Percentiles rank a stretch among this genome's conserved stretches.
Evolutionary conservation across 192 early-diverging fungal genomes (phyloP).

Genomic region (Coemansia sp.): DNA sequence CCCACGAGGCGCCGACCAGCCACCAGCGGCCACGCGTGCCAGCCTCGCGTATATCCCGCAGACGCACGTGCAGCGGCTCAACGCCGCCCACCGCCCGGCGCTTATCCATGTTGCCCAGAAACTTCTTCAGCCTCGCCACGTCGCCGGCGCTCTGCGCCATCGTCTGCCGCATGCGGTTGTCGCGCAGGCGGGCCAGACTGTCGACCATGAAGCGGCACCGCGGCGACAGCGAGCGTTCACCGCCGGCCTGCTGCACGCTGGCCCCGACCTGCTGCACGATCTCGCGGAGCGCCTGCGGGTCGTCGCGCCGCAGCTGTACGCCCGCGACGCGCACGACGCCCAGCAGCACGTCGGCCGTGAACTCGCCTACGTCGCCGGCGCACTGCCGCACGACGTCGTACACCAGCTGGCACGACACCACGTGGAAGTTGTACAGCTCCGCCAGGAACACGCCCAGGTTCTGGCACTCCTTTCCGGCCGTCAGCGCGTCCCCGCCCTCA

Average conservation of each 20-base stretch:
- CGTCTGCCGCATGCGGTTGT: constrained; percentile 78
- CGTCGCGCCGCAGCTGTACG: constrained; percentile 83
- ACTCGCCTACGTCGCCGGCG: constrained; percentile 68
- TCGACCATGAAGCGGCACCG: constrained; percentile 94
- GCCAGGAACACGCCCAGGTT: constrained; percentile 80
- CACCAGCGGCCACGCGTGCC: constrained; percentile 96
- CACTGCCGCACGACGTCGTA: constrained; percentile 82
- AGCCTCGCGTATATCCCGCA: constrained; percentile 81
- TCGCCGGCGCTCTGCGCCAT: constrained; percentile 61
- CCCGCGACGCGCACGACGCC: constrained; percentile 70
- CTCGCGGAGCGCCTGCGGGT: constrained; percentile 87
- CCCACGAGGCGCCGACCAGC: constrained; percentile 95
- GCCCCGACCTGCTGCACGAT: constrained; percentile 63
- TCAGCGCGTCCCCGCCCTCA: constrained; percentile 32
- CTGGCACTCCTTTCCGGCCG: constrained; percentile 66
- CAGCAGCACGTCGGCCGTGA: constrained; percentile 87
- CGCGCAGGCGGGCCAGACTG: constrained; percentile 87
- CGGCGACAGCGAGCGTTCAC: constrained; percentile 39
- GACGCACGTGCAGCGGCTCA: constrained; percentile 79
- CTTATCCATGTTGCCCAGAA: constrained; percentile 65
- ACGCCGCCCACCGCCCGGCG: constrained; percentile 38
- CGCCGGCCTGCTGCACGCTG: constrained; percentile 21
- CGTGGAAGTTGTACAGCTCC: constrained; percentile 89
- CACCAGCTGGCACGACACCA: constrained; percentile 77
- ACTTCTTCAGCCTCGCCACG: constrained; percentile 73